Evolutionary conservation across 1,284 basidiomycete species (phyloP).

Genomic region (Malassezia sp.): DNA sequence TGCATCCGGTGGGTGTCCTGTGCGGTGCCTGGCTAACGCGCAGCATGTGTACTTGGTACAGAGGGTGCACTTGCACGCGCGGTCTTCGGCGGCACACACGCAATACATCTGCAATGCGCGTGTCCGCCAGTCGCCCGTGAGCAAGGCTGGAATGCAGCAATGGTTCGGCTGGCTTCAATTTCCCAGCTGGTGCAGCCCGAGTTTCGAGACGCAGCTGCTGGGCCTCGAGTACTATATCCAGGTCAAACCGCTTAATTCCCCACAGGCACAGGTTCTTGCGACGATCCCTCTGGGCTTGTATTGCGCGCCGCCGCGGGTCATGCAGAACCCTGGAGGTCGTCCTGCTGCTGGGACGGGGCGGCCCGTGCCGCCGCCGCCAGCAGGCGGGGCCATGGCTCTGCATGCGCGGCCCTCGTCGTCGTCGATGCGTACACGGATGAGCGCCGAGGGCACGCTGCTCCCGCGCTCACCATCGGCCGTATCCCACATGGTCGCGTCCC

Average conservation of each 20-base stretch:
- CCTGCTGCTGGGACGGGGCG: too few relatives aligned
- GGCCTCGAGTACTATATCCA: conserved; percentile 31
- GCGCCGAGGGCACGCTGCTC: too few relatives aligned
- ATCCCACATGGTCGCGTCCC: too few relatives aligned
- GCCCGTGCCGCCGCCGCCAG: too few relatives aligned
- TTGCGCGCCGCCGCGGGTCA: conserved; percentile 13
- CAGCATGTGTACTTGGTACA: conserved; percentile 10
- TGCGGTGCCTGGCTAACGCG: too few relatives aligned
- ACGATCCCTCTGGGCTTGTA: conserved; percentile 10
- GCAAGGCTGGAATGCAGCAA: conserved; percentile 14
- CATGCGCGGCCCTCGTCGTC: too few relatives aligned
- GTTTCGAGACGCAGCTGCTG: conserved; percentile 21
- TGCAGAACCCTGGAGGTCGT: neutral
- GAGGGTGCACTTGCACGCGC: conserved; percentile 10
- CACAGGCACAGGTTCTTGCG: neutral
- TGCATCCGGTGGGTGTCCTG: too few relatives aligned
- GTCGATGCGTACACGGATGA: too few relatives aligned
- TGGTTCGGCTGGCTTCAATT: conserved; percentile 16
- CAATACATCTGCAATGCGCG: conserved; percentile 10
- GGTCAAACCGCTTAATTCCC: conserved; percentile 16
- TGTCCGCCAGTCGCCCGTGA: conserved; percentile 1
- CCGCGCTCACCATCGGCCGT: too few relatives aligned
- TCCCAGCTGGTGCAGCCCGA: conserved; percentile 22
- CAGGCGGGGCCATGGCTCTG: too few relatives aligned
- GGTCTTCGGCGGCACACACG: conserved; percentile 1